Percentiles rank a stretch among this genome's conserved stretches.
Conservation (phyloP, 202 grass and related monocot genomes). For the Zizania palustris region DNA sequence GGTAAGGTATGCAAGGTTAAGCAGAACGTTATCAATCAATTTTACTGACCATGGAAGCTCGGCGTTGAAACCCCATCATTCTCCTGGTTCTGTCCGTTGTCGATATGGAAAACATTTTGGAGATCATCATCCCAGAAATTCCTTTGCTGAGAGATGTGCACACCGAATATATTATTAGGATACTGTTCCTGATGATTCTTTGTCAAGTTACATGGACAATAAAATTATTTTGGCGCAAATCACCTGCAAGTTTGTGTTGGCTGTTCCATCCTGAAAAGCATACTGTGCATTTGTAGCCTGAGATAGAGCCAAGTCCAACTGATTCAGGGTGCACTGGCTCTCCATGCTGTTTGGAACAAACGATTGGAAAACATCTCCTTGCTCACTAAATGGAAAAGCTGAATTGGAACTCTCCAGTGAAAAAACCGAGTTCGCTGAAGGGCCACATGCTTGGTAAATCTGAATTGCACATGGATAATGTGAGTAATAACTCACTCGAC, state of each 20-base stretch:
- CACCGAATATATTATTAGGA: slow-evolving; percentile 3
- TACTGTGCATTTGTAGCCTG: slow-evolving; percentile 45
- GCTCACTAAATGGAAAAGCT: slow-evolving; percentile 46
- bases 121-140: slow-evolving; percentile 74
- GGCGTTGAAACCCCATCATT: slow-evolving; percentile 34
- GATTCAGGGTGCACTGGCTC: slow-evolving; percentile 53
- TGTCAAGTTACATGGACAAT: neutral
- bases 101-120: slow-evolving; percentile 59
- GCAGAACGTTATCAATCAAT: neutral
- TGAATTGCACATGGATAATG: slow-evolving; percentile 25
- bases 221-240: slow-evolving; percentile 3
- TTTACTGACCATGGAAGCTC: slow-evolving; percentile 49
- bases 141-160: slow-evolving; percentile 52
- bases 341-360: slow-evolving; percentile 47
- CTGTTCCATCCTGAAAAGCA: slow-evolving; percentile 49
- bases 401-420: slow-evolving; percentile 54
- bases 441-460: slow-evolving; percentile 61
- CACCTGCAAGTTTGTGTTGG: slow-evolving; percentile 61
- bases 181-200: slow-evolving; percentile 2
- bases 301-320: slow-evolving; percentile 52
- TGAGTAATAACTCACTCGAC: slow-evolving; percentile 19
- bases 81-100: slow-evolving; percentile 53
- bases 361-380: slow-evolving; percentile 55
- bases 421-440: slow-evolving; percentile 55
- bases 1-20: neutral